Base-by-base conservation (phyloP, 768 basidiomycete species). In the Macrolepiota albuminosa region DNA sequence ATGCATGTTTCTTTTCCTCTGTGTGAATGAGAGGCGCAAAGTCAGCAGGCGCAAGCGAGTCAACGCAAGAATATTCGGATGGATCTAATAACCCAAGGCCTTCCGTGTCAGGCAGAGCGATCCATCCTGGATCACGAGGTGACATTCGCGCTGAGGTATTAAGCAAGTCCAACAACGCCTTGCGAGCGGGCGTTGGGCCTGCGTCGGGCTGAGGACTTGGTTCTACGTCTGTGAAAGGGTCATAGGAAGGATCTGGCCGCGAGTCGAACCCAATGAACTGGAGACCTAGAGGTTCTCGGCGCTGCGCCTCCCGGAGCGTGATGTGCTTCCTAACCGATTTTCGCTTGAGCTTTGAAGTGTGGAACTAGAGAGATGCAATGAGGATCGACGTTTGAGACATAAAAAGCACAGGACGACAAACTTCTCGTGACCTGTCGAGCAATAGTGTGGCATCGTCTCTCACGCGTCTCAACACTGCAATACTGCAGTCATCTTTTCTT, bases 261-360 rank as follows among this genome's bases (percentile, higher is more conserved):
- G 54, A 42, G 29, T 43, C 55, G n/a, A 62, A 56, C 11, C 57
- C 61, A 16, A 62, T 24, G 24, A 62, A 62, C 31, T 59, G 49
- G 14, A 49, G 52, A 7, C 36, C 61, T 26, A 56, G 10, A 16
- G 58, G 33, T 55, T 53, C 45, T 24, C 46, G 18, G 14, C 24
- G 46, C 39, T 49, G 37, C 3, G 49, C 46, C 26, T 56, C 40
- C 33, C 16, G 29, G 0, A 6, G 0, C 26, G 6, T 16, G 13
- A 46, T 21, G 9, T 24, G 57, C 9, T 18, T 10, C 29, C 34
- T 52, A 6, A 34, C 26, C 1, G 5, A 43, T 14, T 36, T 16
- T 43, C 49, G 26, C 46, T 11, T 21, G 5, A 18, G 24, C n/a
- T 46, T 60, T 18, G 8, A 47, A 40, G 37, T 21, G 8, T 4